A percentile compares a stretch with the other conserved stretches of the same genome.
These are phyloP conservation scores for Quambalaria eucalypti DNA, from an alignment of 1,284 basidiomycete genomes.

Conservation along the genomic window DNA sequence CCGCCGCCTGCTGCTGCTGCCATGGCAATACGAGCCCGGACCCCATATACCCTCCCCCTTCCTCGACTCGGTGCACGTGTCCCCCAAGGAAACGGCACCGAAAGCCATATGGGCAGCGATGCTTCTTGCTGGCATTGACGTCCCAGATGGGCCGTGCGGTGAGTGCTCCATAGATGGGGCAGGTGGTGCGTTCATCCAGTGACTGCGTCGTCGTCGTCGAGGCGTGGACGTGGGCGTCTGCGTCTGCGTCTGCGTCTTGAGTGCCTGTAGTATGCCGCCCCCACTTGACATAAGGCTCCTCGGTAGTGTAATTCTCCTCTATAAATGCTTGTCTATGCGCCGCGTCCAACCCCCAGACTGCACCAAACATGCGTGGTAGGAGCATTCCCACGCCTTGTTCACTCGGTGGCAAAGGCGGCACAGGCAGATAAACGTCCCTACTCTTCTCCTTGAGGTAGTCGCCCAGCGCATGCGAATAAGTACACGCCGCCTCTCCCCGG, in stretches of 20 bases:
- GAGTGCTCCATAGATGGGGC: constrained; percentile 58
- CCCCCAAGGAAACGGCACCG: constrained; percentile 82
- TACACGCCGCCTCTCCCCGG: constrained; percentile 19
- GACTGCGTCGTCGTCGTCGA: constrained; percentile 50
- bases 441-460: constrained; percentile 70
- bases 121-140: neutral
- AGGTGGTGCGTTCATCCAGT: constrained; percentile 55
- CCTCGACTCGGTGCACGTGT: constrained; percentile 51
- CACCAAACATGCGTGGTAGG: neutral
- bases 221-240: neutral
- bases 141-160: neutral
- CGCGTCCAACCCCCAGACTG: constrained; percentile 3
- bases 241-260: constrained; percentile 1
- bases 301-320: constrained; percentile 16
- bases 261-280: neutral
- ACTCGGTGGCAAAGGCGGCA: constrained; percentile 27
- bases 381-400: no score
- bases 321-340: constrained; percentile 13
- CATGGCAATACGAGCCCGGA: neutral
- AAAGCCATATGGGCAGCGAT: constrained; percentile 61
- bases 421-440: constrained; percentile 60
- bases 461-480: constrained; percentile 68
- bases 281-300: constrained; percentile 7
- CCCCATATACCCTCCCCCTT: neutral
- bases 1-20: no score